These are phyloP conservation scores for Fusarium sp. DNA, from an alignment of 2,329 filamentous ascomycete species.

Conservation along the genomic window DNA sequence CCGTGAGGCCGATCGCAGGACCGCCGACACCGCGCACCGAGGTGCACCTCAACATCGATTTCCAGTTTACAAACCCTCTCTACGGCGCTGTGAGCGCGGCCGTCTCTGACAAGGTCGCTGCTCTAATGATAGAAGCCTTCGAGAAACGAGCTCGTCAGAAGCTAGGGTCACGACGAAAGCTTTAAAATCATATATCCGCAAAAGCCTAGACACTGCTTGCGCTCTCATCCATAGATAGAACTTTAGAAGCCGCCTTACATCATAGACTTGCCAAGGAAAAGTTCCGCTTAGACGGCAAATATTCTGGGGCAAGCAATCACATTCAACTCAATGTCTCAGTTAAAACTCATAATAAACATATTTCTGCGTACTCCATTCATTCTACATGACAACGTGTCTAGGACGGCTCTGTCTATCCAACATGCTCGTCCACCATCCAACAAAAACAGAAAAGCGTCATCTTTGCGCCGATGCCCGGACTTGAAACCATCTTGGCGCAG, in stretches of 20 bases:
- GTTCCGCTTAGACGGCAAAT: not conserved
- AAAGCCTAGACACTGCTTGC: not conserved
- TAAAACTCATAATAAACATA: constrained; percentile 23
- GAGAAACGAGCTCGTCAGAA: constrained; percentile 78
- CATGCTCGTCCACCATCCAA: constrained; percentile 38
- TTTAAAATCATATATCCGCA: constrained; percentile 13
- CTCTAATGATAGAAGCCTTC: constrained; percentile 93
- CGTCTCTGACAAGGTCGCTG: constrained; percentile 85
- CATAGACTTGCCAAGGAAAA: not conserved
- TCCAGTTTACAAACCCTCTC: constrained; percentile 88
- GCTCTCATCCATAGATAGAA: not conserved
- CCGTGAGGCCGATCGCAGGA: constrained; percentile 60
- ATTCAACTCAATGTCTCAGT: not conserved
- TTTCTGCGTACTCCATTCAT: constrained; percentile 41
- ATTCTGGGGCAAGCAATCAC: not conserved
- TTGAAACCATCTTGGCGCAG: constrained; percentile 13
- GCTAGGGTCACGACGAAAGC: constrained; percentile 36
- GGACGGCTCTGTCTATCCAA: constrained; percentile 42
- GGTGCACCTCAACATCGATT: constrained; percentile 81
- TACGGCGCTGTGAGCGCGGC: constrained; percentile 85
- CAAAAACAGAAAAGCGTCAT: constrained; percentile 37
- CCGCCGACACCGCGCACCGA: constrained; percentile 64
- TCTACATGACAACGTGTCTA: constrained; percentile 42
- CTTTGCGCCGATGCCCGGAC: constrained; percentile 38
- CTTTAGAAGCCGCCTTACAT: not conserved